phyloP scores from a whole-genome alignment of 352 stramenopile species.

The Phytopythium montanum region DNA sequence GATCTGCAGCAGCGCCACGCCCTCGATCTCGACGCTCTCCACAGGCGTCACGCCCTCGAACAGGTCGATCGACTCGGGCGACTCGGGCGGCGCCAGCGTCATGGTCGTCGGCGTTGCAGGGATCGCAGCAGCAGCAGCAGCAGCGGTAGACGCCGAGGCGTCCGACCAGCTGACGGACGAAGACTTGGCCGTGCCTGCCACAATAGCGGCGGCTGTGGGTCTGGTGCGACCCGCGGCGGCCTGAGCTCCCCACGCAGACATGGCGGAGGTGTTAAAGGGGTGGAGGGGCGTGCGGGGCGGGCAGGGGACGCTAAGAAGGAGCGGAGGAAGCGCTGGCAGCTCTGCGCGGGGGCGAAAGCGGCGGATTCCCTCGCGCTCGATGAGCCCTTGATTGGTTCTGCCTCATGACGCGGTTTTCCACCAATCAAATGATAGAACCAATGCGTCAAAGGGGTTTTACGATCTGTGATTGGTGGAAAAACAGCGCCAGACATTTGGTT shows the following conservation, averaged over 20 bases:
- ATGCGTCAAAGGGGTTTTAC: not conserved
- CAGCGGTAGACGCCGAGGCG: not conserved
- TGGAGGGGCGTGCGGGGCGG: not conserved
- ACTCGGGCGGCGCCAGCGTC: conserved; percentile 21
- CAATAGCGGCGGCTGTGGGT: conserved; percentile 6
- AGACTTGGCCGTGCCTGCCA: conserved; percentile 15
- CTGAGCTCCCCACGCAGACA: conserved; percentile 62
- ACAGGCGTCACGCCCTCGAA: conserved; percentile 69
- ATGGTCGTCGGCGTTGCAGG: not conserved
- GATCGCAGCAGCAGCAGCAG: conserved; percentile 7
- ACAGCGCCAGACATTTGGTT: conserved; percentile 39
- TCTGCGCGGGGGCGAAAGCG: conserved; percentile 18
- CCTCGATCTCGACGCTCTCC: conserved; percentile 70
- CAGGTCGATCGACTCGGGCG: conserved; percentile 54
- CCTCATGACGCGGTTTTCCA: conserved; percentile 20
- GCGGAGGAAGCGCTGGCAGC: conserved; percentile 10
- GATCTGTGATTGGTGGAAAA: conserved; percentile 41
- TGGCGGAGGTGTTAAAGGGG: conserved; percentile 9
- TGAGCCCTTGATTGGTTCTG: conserved; percentile 45
- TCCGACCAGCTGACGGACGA: conserved; percentile 4
- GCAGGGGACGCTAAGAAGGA: not conserved
- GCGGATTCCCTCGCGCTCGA: not conserved
- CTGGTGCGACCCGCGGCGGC: conserved; percentile 22
- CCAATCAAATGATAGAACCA: conserved; percentile 27
- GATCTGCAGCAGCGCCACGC: conserved; percentile 90